Percentiles rank a stretch among this genome's conserved stretches.
These are phyloP conservation scores for Chaetomiaceae sp. DNA, from an alignment of 2,329 filamentous ascomycete species.

Conservation along the genomic window DNA sequence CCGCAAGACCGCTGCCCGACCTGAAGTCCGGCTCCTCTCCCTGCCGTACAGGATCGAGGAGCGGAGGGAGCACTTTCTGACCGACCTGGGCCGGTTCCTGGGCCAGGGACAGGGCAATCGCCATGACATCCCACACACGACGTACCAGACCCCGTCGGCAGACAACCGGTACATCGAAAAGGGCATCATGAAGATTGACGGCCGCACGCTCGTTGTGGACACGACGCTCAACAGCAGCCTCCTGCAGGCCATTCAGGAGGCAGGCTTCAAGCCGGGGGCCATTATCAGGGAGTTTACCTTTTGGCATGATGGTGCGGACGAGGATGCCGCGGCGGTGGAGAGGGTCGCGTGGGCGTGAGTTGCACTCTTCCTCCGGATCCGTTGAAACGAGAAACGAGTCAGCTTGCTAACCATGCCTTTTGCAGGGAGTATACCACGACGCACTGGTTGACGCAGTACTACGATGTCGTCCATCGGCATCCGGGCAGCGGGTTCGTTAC, in stretches of 20 bases:
- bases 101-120: not conserved
- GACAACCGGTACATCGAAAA: slow-evolving; percentile 1
- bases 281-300: slow-evolving; percentile 18
- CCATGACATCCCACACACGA: not conserved
- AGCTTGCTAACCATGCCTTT: not conserved
- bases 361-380: not conserved
- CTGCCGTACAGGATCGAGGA: not conserved
- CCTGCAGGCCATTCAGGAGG: slow-evolving; percentile 9
- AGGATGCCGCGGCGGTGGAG: not conserved
- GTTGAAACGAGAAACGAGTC: not conserved
- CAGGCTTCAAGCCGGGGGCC: slow-evolving; percentile 1
- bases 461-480: slow-evolving; percentile 8
- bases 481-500: slow-evolving; percentile 15
- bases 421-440: slow-evolving; percentile 6
- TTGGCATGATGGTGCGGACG: slow-evolving; percentile 16
- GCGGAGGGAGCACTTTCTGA: not conserved
- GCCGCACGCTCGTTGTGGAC: slow-evolving; percentile 8
- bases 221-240: slow-evolving; percentile 17
- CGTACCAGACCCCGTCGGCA: not conserved
- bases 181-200: slow-evolving; percentile 15
- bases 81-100: slow-evolving; percentile 4
- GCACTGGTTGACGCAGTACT: slow-evolving; percentile 17
- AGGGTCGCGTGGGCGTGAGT: slow-evolving; percentile 1
- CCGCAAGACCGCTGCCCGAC: not conserved
- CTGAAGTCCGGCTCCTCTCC: not conserved